A percentile compares a stretch with the other conserved stretches of the same genome.
Evolutionary conservation across 306 rosid genomes (phyloP).

Genomic region (Prunus padus): DNA sequence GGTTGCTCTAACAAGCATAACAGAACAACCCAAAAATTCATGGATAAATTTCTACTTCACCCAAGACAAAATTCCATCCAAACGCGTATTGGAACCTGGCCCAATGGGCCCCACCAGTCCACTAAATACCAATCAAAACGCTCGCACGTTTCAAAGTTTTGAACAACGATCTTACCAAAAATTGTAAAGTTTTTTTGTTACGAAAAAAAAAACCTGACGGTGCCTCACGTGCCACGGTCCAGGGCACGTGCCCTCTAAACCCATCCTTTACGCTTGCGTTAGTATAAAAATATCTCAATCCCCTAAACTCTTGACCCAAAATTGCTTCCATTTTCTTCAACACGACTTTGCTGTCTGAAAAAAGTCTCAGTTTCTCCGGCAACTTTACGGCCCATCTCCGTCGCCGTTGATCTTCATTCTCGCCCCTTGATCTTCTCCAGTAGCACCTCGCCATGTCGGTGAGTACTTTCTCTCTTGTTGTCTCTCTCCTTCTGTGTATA

Average conservation of each 20-base stretch:
- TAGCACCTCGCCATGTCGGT: slow-evolving; percentile 37
- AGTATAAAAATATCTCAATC: background rate
- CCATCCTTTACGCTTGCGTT: slow-evolving; percentile 1
- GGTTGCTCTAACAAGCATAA: too few relatives aligned
- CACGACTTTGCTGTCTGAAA: background rate
- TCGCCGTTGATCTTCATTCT: background rate
- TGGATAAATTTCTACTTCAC: too few relatives aligned
- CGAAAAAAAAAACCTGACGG: background rate
- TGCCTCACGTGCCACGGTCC: slow-evolving; percentile 4
- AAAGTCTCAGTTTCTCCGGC: slow-evolving; percentile 3
- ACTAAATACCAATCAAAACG: background rate
- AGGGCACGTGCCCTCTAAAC: slow-evolving; percentile 9
- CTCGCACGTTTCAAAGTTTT: slow-evolving; percentile 13
- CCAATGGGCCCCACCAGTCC: too few relatives aligned
- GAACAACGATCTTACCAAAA: background rate
- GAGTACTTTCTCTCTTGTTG: slow-evolving; percentile 17
- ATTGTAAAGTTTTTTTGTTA: too few relatives aligned
- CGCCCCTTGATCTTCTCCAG: slow-evolving; percentile 1
- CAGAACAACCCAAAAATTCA: too few relatives aligned
- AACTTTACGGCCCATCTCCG: slow-evolving; percentile 3
- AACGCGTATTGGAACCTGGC: too few relatives aligned
- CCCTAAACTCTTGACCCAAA: background rate
- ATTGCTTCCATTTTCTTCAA: background rate
- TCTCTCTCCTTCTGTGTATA: background rate
- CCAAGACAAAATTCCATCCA: too few relatives aligned